phyloP scores from a whole-genome alignment of 345 rosid species.

The Brassica cretica region DNA sequence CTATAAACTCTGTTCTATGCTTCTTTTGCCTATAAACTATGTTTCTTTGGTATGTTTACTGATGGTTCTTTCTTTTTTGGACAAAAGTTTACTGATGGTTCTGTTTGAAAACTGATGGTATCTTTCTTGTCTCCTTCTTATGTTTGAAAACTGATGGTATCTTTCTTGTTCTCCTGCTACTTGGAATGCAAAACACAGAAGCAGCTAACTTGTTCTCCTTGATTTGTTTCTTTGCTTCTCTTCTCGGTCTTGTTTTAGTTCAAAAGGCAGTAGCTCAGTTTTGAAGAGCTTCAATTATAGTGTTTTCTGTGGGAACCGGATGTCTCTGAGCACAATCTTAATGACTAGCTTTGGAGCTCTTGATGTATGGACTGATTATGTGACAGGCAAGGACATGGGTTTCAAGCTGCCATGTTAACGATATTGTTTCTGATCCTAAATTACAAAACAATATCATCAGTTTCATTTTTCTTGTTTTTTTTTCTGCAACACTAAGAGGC shows the following conservation, averaged over 20 bases:
- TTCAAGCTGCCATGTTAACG: slow-evolving; percentile 66
- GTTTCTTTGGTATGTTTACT: no score
- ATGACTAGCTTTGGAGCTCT: slow-evolving; percentile 72
- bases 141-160: no score
- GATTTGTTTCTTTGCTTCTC: slow-evolving; percentile 67
- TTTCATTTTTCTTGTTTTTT: background rate
- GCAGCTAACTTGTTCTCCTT: slow-evolving; percentile 55
- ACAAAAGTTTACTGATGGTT: no score
- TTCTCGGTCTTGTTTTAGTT: slow-evolving; percentile 65
- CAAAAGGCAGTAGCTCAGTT: slow-evolving; percentile 54
- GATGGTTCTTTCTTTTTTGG: no score
- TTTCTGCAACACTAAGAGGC: background rate
- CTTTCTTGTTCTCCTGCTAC: slow-evolving; percentile 28
- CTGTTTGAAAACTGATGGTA: no score
- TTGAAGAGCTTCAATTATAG: slow-evolving; percentile 85
- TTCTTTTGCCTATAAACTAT: no score
- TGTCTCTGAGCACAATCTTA: slow-evolving; percentile 69
- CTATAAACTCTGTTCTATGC: no score
- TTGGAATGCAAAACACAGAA: slow-evolving; percentile 66
- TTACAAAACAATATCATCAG: background rate
- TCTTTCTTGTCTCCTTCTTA: no score
- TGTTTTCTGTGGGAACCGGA: slow-evolving; percentile 76
- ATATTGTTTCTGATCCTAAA: background rate
- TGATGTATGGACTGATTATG: slow-evolving; percentile 63
- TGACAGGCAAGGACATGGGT: slow-evolving; percentile 70